These are phyloP conservation scores for Mrakia gelida DNA, from an alignment of 768 basidiomycete genomes.

Conservation along the genomic window DNA sequence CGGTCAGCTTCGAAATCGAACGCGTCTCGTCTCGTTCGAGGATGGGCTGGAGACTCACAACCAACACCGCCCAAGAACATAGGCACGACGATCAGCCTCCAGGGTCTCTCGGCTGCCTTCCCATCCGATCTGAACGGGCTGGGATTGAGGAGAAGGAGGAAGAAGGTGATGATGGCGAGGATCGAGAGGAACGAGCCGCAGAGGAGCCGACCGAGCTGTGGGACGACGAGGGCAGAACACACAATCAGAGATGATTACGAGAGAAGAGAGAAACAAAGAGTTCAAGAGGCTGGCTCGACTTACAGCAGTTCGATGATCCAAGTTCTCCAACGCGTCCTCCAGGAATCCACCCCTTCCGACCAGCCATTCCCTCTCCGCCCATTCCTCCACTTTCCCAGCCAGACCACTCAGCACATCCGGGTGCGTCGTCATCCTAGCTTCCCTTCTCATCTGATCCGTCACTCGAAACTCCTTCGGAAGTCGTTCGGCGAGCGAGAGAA, in stretches of 20 bases:
- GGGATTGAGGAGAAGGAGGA: background rate
- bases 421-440: background rate
- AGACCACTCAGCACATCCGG: background rate
- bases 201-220: background rate
- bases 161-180: background rate
- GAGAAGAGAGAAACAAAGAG: no score
- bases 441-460: background rate
- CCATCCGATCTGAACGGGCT: background rate
- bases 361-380: conserved; percentile 5
- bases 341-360: background rate
- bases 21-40: background rate
- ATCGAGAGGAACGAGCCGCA: background rate
- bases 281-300: background rate
- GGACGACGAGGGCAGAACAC: no score
- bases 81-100: conserved; percentile 2
- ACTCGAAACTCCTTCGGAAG: background rate
- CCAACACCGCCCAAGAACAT: conserved; percentile 1
- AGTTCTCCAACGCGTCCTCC: background rate
- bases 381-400: background rate
- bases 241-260: no score
- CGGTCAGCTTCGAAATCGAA: no score
- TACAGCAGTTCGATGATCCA: conserved; percentile 1
- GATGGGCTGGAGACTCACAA: background rate
- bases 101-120: background rate
- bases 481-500: background rate